Evolutionary conservation across 163 green algal genomes (phyloP).

Genomic region (Scenedesmus sp.): DNA sequence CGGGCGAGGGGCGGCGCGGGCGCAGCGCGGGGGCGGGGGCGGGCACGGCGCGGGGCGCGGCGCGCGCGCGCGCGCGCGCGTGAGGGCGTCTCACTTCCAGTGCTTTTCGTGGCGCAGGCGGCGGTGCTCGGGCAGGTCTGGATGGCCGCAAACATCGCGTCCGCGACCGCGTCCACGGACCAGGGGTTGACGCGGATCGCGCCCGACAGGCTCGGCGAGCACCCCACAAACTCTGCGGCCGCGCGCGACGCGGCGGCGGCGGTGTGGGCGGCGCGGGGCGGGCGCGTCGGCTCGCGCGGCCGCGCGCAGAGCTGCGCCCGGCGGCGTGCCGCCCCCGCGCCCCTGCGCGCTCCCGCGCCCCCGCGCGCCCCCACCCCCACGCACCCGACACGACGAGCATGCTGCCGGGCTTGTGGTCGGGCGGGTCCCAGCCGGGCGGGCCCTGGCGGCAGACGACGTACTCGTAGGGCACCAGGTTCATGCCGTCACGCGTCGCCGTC

Average conservation of each 20-base stretch:
- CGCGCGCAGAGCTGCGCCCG: no score
- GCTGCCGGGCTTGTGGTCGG: conserved; percentile 18
- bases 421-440: conserved; percentile 6
- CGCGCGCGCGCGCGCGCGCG: conserved; percentile 52
- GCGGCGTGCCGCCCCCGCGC: no score
- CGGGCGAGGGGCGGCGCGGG: no score
- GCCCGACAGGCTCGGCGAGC: conserved; percentile 92
- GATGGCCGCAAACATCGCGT: conserved; percentile 89
- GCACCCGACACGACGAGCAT: conserved; percentile 75
- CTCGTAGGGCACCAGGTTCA: conserved; percentile 99
- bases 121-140: conserved; percentile 45
- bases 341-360: background rate
- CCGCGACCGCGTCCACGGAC: conserved; percentile 87
- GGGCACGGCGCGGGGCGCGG: no score
- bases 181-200: conserved; percentile 98
- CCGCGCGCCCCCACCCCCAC: background rate
- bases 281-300: no score
- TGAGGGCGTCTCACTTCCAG: no score
- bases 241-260: no score
- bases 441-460: conserved; percentile 83
- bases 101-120: conserved; percentile 95
- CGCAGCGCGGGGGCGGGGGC: no score
- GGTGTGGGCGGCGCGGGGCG: no score
- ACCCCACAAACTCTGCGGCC: conserved; percentile 98
- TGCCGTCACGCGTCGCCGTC: conserved; percentile 94